These are phyloP conservation scores for Fraxinus xanthoxyloides DNA, from an alignment of 305 asterid species.

Conservation along the genomic window DNA sequence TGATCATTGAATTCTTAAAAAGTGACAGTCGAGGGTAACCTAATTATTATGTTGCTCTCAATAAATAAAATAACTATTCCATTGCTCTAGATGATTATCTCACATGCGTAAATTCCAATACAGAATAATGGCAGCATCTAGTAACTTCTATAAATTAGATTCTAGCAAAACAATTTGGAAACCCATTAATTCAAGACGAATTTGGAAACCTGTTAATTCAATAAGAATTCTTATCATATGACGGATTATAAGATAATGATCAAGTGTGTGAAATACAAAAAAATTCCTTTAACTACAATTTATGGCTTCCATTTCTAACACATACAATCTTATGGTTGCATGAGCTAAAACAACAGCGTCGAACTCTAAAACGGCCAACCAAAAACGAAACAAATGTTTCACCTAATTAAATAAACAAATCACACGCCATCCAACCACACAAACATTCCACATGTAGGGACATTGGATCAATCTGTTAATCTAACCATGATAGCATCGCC, in stretches of 20 bases:
- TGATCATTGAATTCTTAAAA: not conserved
- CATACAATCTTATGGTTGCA: not conserved
- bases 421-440: not conserved
- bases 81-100: constrained; percentile 7
- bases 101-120: not conserved
- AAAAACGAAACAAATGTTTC: constrained; percentile 22
- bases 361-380: constrained; percentile 10
- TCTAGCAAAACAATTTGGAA: not conserved
- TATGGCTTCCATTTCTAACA: not conserved
- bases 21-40: not conserved
- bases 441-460: constrained; percentile 7
- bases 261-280: not conserved
- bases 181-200: not conserved
- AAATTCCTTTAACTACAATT: not conserved
- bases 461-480: constrained; percentile 21
- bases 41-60: constrained; percentile 10
- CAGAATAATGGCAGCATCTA: not conserved
- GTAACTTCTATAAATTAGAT: not conserved
- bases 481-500: not conserved
- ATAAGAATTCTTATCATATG: not conserved
- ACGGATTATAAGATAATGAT: not conserved
- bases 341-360: not conserved
- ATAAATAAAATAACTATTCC: not conserved
- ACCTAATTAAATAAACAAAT: not conserved
- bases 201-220: not conserved